phyloP scores from a whole-genome alignment of 164 flowering plant genomes.

The Euptelea pleiosperma region DNA sequence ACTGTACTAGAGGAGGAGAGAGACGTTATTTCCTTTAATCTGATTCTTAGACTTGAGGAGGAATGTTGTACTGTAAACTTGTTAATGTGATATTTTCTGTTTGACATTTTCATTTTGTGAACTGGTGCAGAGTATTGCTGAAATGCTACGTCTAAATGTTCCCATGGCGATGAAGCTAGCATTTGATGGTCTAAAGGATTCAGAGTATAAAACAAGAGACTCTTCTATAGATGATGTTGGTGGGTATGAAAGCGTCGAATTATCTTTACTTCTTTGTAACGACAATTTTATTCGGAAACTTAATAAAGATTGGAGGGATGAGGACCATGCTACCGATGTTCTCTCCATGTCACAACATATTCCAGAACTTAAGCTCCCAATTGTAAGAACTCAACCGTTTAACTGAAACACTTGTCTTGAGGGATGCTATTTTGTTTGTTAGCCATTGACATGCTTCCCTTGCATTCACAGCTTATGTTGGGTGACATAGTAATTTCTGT shows the following conservation, averaged over 20 bases:
- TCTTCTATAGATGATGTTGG: conserved; percentile 66
- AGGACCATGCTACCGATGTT: conserved; percentile 95
- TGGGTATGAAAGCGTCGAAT: conserved; percentile 69
- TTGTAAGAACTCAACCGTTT: conserved; percentile 47
- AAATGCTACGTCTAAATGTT: conserved; percentile 77
- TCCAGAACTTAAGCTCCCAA: conserved; percentile 74
- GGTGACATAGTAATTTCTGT: conserved; percentile 94
- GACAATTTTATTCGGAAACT: conserved; percentile 83
- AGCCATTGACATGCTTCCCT: conserved; percentile 5
- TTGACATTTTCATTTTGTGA: conserved; percentile 4
- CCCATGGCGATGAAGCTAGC: conserved; percentile 91
- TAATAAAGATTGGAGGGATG: conserved; percentile 95
- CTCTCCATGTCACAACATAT: conserved; percentile 96
- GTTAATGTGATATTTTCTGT: background rate
- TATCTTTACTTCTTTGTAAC: conserved; percentile 87
- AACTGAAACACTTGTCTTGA: background rate
- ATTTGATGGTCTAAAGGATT: conserved; percentile 70
- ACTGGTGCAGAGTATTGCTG: conserved; percentile 68
- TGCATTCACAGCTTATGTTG: conserved; percentile 75
- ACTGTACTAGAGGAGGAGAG: background rate
- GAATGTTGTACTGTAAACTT: background rate
- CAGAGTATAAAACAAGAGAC: conserved; percentile 73
- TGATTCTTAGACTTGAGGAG: background rate
- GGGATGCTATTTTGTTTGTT: background rate
- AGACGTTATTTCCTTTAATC: background rate